These are phyloP conservation scores for Pseudomonodictys pantanalensis DNA, from an alignment of 495 filamentous ascomycete species.

Conservation along the genomic window DNA sequence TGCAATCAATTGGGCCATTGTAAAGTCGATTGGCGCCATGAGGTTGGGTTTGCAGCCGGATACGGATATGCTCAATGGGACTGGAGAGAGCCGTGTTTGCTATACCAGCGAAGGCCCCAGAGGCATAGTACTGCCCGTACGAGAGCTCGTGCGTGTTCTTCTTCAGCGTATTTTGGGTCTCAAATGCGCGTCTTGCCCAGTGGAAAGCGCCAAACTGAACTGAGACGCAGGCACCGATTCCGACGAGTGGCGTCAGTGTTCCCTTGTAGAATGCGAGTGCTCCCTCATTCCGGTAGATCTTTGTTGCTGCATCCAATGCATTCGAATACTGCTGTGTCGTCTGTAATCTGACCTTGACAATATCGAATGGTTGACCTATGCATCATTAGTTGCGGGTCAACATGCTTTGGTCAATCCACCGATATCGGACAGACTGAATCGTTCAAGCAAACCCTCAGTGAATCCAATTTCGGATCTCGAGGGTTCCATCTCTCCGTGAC, in stretches of 20 bases:
- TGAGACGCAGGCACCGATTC: slow-evolving; percentile 95
- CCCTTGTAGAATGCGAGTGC: slow-evolving; percentile 96
- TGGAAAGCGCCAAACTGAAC: slow-evolving; percentile 98
- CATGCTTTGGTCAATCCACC: too few species aligned
- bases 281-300: slow-evolving; percentile 87
- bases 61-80: slow-evolving; percentile 96
- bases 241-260: slow-evolving; percentile 90
- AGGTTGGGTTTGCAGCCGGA: slow-evolving; percentile 95
- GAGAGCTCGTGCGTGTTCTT: slow-evolving; percentile 39
- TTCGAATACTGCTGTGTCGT: slow-evolving; percentile 76
- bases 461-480: too few species aligned
- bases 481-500: not conserved
- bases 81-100: slow-evolving; percentile 85
- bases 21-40: slow-evolving; percentile 79
- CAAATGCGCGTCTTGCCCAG: slow-evolving; percentile 80
- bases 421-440: not conserved
- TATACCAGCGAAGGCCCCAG: slow-evolving; percentile 88
- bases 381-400: not conserved
- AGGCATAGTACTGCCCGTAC: slow-evolving; percentile 83
- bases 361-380: slow-evolving; percentile 94
- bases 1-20: slow-evolving; percentile 81
- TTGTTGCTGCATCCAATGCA: slow-evolving; percentile 73
- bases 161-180: slow-evolving; percentile 62
- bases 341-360: slow-evolving; percentile 96
- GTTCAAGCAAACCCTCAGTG: too few species aligned